A percentile compares a stretch with the other conserved stretches of the same genome.
Conservation (phyloP, 2,329 filamentous ascomycete genomes). For the Aspergillus jensenii region DNA sequence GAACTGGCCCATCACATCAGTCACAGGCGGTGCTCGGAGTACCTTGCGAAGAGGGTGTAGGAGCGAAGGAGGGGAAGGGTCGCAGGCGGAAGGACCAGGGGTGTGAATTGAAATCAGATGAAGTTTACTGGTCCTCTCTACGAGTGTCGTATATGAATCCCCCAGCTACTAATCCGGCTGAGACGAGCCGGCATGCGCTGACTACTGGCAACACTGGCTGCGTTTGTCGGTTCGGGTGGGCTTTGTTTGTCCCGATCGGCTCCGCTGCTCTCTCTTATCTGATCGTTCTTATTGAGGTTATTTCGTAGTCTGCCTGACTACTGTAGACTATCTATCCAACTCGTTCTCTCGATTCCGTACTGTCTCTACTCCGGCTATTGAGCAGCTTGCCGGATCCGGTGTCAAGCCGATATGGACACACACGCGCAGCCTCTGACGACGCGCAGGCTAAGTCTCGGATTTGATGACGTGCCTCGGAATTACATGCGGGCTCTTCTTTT, state of each 20-base stretch:
- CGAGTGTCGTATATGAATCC: background rate
- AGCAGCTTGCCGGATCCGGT: too few relatives aligned
- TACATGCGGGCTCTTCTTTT: background rate
- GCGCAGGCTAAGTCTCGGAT: background rate
- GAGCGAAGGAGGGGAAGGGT: background rate
- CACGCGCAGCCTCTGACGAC: background rate
- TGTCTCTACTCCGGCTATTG: too few relatives aligned
- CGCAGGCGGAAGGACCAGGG: background rate
- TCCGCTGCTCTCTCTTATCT: conserved; percentile 3
- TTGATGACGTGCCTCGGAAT: background rate
- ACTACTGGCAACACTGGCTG: background rate
- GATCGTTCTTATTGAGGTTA: background rate
- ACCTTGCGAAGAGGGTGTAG: background rate
- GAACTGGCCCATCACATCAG: conserved; percentile 1
- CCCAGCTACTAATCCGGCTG: conserved; percentile 1
- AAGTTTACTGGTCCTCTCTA: conserved; percentile 4
- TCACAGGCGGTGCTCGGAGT: background rate
- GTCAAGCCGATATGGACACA: background rate
- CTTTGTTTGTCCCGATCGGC: conserved; percentile 4
- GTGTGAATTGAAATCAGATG: background rate
- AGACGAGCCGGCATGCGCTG: conserved; percentile 13
- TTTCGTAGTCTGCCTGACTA: too few relatives aligned
- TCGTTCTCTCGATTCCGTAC: too few relatives aligned
- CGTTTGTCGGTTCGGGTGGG: background rate
- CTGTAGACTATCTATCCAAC: too few relatives aligned